Conservation (phyloP, 805 yeast genomes). For the Metschnikowia similis region DNA sequence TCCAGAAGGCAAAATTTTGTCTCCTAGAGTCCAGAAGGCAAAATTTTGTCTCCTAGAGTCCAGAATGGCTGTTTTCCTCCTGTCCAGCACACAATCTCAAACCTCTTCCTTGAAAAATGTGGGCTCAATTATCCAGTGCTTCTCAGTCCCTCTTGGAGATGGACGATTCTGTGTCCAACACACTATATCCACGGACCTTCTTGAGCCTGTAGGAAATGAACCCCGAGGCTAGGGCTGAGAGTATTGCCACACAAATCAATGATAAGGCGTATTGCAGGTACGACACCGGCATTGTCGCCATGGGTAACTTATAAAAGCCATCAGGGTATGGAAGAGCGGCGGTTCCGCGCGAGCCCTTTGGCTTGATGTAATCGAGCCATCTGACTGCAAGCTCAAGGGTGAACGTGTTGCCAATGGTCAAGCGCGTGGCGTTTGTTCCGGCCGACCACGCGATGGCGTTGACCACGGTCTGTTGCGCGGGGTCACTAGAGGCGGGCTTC, state of each 20-base stretch:
- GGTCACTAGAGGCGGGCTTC: constrained; percentile 27
- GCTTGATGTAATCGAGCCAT: constrained; percentile 44
- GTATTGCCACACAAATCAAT: constrained; percentile 19
- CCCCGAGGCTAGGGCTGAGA: constrained; percentile 22
- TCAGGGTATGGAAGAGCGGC: constrained; percentile 32
- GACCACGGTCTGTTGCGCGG: constrained; percentile 40
- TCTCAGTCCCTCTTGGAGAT: constrained; percentile 21
- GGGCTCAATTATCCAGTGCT: neutral
- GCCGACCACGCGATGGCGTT: constrained; percentile 58
- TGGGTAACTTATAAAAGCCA: constrained; percentile 39
- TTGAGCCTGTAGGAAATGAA: constrained; percentile 23
- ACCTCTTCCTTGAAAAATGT: too few species aligned
- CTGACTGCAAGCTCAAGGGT: constrained; percentile 54
- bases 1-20: too few species aligned
- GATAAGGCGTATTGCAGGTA: constrained; percentile 18
- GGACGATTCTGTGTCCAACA: constrained; percentile 23
- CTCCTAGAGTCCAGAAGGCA: too few species aligned
- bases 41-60: too few species aligned
- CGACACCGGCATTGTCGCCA: constrained; percentile 24
- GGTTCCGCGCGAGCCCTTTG: constrained; percentile 14
- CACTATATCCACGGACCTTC: constrained; percentile 17
- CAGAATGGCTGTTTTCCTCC: too few species aligned
- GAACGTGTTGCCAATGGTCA: constrained; percentile 62
- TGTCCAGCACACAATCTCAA: too few species aligned
- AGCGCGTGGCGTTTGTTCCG: constrained; percentile 56